Conservation (phyloP, 106 monocot genomes). For the Dioscorea dumetorum region DNA sequence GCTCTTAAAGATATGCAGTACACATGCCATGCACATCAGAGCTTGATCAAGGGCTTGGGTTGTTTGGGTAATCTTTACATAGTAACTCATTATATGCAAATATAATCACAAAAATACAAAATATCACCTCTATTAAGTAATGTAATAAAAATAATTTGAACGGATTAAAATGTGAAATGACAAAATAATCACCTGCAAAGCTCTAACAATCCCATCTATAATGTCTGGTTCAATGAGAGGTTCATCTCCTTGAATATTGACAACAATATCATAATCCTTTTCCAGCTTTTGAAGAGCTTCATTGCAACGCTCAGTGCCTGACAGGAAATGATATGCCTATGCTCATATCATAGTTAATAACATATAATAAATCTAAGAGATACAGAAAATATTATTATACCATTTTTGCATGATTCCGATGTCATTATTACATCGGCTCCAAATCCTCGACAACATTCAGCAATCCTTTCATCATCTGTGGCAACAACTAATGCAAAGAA, state of each 20-base stretch:
- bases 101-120: too few relatives aligned
- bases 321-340: not conserved
- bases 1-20: too few relatives aligned
- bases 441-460: conserved; percentile 87
- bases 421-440: conserved; percentile 99
- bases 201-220: conserved; percentile 93
- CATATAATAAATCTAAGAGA: not conserved
- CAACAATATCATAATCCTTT: conserved; percentile 92
- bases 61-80: too few relatives aligned
- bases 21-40: too few relatives aligned
- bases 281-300: conserved; percentile 85
- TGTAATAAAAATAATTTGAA: too few relatives aligned
- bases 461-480: conserved; percentile 91
- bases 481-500: conserved; percentile 36
- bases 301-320: conserved; percentile 91
- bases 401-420: conserved; percentile 91
- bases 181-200: conserved; percentile 58
- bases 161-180: not conserved
- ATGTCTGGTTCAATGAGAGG: conserved; percentile 99
- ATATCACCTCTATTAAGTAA: too few relatives aligned
- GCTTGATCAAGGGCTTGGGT: too few relatives aligned
- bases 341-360: not conserved
- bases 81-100: too few relatives aligned
- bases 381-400: conserved; percentile 14
- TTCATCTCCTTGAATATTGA: conserved; percentile 97